These are phyloP conservation scores for Ceratocystis papillata DNA, from an alignment of 2,329 filamentous ascomycete genomes.

Conservation along the genomic window DNA sequence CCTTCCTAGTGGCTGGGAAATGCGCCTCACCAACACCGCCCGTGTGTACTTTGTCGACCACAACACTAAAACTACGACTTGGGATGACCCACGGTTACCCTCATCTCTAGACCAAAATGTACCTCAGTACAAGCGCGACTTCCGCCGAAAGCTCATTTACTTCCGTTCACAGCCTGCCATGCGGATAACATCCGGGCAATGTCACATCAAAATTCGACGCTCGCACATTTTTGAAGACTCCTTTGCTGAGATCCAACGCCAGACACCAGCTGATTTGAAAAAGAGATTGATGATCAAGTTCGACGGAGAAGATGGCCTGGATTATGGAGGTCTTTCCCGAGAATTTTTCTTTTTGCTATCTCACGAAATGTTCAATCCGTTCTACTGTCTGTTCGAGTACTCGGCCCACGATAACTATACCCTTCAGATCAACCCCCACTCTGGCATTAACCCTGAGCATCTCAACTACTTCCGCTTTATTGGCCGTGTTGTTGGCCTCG, in stretches of 20 bases:
- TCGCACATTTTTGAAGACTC: constrained; percentile 98
- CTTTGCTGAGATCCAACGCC: constrained; percentile 95
- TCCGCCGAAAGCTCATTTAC: constrained; percentile 95
- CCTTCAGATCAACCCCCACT: constrained; percentile 98
- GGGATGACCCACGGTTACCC: constrained; percentile 91
- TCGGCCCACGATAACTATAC: constrained; percentile 99
- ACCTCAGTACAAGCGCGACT: constrained; percentile 98
- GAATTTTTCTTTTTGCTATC: constrained; percentile 99
- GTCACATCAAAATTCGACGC: constrained; percentile 92
- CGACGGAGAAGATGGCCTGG: constrained; percentile 92
- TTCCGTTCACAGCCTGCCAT: constrained; percentile 96
- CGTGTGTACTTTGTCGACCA: constrained; percentile 98
- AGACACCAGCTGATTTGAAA: constrained; percentile 91
- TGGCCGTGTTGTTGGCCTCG: constrained; percentile 86
- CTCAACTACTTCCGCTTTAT: constrained; percentile 99
- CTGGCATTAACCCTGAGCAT: constrained; percentile 97
- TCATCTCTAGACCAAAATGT: constrained; percentile 97
- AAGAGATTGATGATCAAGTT: constrained; percentile 99
- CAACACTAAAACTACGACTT: constrained; percentile 98
- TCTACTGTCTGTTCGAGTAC: constrained; percentile 99
- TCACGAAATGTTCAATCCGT: constrained; percentile 99
- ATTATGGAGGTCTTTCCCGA: constrained; percentile 93
- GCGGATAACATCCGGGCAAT: constrained; percentile 89
- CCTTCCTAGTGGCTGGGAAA: constrained; percentile 95
- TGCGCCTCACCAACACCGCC: constrained; percentile 96